These are phyloP conservation scores for Sporopachydermia lactativora DNA, from an alignment of 805 yeast species.

Conservation along the genomic window DNA sequence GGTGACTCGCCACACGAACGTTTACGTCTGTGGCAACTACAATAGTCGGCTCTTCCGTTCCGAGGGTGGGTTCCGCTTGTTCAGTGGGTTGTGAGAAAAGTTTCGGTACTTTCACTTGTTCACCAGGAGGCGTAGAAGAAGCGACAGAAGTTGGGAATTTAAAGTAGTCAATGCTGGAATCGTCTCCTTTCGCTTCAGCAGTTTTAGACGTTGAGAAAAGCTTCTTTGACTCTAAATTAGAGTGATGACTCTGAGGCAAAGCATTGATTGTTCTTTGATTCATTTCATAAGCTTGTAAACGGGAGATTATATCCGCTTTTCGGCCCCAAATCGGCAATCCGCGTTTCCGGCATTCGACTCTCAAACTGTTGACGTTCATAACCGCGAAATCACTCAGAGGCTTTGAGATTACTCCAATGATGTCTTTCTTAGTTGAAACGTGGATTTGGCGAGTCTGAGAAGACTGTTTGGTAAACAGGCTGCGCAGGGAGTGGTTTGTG, in stretches of 20 bases:
- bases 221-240: conserved; percentile 4
- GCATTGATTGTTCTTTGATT: not conserved
- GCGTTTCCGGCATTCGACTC: conserved; percentile 41
- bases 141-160: conserved; percentile 14
- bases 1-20: not conserved
- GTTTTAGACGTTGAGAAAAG: conserved; percentile 11
- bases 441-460: no score
- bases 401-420: not conserved
- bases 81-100: conserved; percentile 11
- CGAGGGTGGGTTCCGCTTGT: not conserved
- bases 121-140: conserved; percentile 4
- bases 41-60: not conserved
- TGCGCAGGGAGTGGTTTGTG: no score
- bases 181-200: conserved; percentile 18
- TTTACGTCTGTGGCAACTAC: not conserved
- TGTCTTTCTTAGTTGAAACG: not conserved
- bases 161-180: conserved; percentile 22
- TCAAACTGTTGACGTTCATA: conserved; percentile 41
- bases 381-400: conserved; percentile 13
- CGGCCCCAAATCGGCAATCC: conserved; percentile 50
- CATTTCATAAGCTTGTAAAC: conserved; percentile 15
- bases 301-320: conserved; percentile 39
- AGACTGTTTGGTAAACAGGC: no score
- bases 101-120: conserved; percentile 17
- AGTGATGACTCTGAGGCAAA: conserved; percentile 2